Evolutionary conservation across 176 grass and related monocot genomes (phyloP).

Genomic region (Rhynchospora tenuis): DNA sequence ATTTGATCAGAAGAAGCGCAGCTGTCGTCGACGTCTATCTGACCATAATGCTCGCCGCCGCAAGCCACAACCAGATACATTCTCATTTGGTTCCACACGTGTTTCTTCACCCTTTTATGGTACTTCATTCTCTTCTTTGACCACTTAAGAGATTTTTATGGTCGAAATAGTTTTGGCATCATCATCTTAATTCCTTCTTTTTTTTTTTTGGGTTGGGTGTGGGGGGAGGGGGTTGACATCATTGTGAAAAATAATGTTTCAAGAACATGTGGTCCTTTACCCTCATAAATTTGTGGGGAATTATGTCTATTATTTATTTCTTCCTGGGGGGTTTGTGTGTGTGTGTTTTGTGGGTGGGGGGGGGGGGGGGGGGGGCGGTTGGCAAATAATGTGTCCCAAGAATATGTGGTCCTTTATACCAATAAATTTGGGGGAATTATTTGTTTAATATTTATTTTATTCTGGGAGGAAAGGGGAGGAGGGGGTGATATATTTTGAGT

Average conservation of each 20-base stretch:
- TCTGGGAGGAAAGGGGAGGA: not conserved
- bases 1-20: slow-evolving; percentile 95
- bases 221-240: not conserved
- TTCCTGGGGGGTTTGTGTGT: too few relatives aligned
- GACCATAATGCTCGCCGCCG: slow-evolving; percentile 93
- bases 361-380: not conserved
- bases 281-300: not conserved
- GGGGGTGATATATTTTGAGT: not conserved
- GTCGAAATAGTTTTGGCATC: not conserved
- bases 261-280: too few relatives aligned
- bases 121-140: slow-evolving; percentile 20
- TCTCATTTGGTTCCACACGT: slow-evolving; percentile 66
- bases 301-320: not conserved
- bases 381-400: not conserved
- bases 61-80: slow-evolving; percentile 59
- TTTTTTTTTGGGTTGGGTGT: too few relatives aligned
- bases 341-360: not conserved
- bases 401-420: too few relatives aligned
- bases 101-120: slow-evolving; percentile 65
- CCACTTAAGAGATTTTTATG: not conserved
- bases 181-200: not conserved
- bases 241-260: not conserved
- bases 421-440: not conserved
- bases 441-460: too few relatives aligned
- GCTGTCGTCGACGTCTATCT: slow-evolving; percentile 80